Base-by-base conservation (phyloP, 2,329 filamentous ascomycete species). In the Tolypocladium sp. region DNA sequence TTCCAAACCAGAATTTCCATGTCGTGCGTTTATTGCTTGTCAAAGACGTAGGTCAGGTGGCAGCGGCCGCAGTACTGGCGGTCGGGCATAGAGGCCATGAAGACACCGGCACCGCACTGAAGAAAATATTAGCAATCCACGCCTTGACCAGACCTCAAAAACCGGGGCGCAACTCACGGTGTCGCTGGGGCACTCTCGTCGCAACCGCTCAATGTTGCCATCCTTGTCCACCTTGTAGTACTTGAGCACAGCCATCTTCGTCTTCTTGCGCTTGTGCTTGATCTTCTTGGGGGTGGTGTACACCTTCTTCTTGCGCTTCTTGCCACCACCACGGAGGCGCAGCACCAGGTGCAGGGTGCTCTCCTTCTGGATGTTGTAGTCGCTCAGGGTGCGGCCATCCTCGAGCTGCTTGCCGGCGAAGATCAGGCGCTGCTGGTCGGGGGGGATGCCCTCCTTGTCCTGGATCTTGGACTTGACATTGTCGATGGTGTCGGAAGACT, bases 191-290 rank as follows among this genome's bases (percentile, higher is more conserved):
- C 94, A 99, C 87, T 99, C 95, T 80, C 94, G 88, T 77, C 95
- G 88, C 70, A 99, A 89, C 76, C 94, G 94, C 90, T 99, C 94
- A 74, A 99, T 97, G 89, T 97, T 97, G 82, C 95, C 94, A 75
- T 99, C 94, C 73, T 90, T 91, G 80, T 97, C 94, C 73, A 99
- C 94, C 91, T 99, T 99, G 91, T 99, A 99, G 91, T 99, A 99
- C 89, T 99, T 99, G 80, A 99, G 92, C 71, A 99, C 93, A 74
- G 94, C 94, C 79, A 99, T 84, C 90, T 99, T 99, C 88, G 90
- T 96, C 93, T 99, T 99, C 92, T 97, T 99, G 85, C 92, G 90
- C 92, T 99, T 99, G 89, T 99, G 94, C 94, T 99, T 99, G 90
- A 99, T 99, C 92, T 99, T 99, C 92, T 99, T 99, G 79, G 94